Percentiles rank a stretch among this genome's conserved stretches.
These are phyloP conservation scores for Lentinula sp. DNA, from an alignment of 768 basidiomycete genomes.

Conservation along the genomic window DNA sequence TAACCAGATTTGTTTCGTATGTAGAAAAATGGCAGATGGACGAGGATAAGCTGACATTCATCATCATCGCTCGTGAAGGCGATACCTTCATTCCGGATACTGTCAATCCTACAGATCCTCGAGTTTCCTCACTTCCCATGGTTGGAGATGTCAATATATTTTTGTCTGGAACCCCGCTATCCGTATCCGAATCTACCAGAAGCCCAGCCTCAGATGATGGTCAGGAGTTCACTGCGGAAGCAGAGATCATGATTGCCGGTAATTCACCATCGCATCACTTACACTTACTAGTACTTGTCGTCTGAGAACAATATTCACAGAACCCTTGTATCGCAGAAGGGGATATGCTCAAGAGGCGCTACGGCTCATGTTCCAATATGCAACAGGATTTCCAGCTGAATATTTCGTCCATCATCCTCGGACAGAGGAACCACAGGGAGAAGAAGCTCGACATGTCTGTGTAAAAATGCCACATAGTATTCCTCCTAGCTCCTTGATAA, in stretches of 20 bases:
- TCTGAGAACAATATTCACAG: constrained; percentile 25
- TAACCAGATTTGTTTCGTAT: background rate
- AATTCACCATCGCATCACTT: background rate
- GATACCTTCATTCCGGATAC: constrained; percentile 5
- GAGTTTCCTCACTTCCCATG: constrained; percentile 47
- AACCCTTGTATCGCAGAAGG: constrained; percentile 58
- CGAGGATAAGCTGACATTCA: constrained; percentile 89
- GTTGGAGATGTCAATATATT: constrained; percentile 93
- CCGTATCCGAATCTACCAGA: constrained; percentile 15
- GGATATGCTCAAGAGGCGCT: constrained; percentile 63
- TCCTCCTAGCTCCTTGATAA: constrained; percentile 46
- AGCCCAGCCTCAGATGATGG: constrained; percentile 21
- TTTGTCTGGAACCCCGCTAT: constrained; percentile 42
- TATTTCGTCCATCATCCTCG: constrained; percentile 16
- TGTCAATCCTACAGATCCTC: constrained; percentile 25
- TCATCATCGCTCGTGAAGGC: constrained; percentile 56
- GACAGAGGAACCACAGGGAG: background rate
- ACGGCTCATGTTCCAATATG: constrained; percentile 63
- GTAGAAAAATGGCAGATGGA: constrained; percentile 83
- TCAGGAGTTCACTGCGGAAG: constrained; percentile 64
- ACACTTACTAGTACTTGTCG: background rate
- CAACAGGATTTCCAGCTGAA: constrained; percentile 35
- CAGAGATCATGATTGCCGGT: constrained; percentile 94
- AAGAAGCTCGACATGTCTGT: constrained; percentile 19
- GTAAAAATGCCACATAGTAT: constrained; percentile 33